These are phyloP conservation scores for Stylosanthes scabra DNA, from an alignment of 331 rosid genomes.

Conservation along the genomic window DNA sequence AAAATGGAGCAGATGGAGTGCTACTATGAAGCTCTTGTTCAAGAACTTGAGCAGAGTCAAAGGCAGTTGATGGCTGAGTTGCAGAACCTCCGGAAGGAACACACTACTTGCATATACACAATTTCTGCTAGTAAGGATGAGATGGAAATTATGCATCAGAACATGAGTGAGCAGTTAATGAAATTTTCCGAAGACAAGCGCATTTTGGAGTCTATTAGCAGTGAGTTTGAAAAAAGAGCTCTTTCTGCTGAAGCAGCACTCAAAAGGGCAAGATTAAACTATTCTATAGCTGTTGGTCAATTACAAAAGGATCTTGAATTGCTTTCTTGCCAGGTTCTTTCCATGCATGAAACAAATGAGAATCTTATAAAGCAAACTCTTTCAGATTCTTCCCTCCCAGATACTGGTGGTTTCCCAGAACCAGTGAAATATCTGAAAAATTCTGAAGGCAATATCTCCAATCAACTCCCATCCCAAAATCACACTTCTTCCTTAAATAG, in stretches of 20 bases:
- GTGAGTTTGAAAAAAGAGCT: constrained; percentile 90
- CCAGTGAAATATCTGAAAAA: constrained; percentile 45
- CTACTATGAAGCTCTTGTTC: constrained; percentile 98
- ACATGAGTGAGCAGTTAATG: constrained; percentile 72
- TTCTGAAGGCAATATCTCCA: constrained; percentile 51
- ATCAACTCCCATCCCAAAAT: constrained; percentile 53
- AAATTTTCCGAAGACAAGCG: constrained; percentile 78
- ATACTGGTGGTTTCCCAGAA: constrained; percentile 51
- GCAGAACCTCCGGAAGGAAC: constrained; percentile 92
- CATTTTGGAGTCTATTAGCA: constrained; percentile 67
- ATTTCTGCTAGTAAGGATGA: constrained; percentile 84
- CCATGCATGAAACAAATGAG: constrained; percentile 93
- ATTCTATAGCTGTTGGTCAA: constrained; percentile 95
- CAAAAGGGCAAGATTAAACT: constrained; percentile 95
- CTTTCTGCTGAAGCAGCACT: constrained; percentile 89
- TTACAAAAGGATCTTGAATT: constrained; percentile 96
- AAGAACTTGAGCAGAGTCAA: constrained; percentile 98
- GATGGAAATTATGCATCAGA: constrained; percentile 80
- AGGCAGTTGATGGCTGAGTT: constrained; percentile 95
- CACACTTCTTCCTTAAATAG: constrained; percentile 54
- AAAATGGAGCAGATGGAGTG: constrained; percentile 99
- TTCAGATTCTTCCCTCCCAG: constrained; percentile 69
- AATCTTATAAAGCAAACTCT: constrained; percentile 86
- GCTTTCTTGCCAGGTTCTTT: constrained; percentile 86
- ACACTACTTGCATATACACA: constrained; percentile 85